Evolutionary conservation across 177 flowering plant species (phyloP), one percentile per base, ranked within the genome.

Genomic region (Vitis hybrid): DNA sequence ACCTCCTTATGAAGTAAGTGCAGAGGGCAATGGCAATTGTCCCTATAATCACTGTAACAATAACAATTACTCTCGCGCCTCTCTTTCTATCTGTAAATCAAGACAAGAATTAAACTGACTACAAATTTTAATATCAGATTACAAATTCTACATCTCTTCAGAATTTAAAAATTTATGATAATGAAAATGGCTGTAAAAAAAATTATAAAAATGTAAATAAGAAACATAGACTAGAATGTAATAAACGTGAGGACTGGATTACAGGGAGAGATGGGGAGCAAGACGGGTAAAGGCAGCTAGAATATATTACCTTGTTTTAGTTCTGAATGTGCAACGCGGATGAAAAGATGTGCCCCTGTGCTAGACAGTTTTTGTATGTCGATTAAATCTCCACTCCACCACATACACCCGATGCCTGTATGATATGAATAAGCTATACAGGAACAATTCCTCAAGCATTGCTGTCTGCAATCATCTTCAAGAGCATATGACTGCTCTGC

Each of bases 251-350:
- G 4, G 39, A 33, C 0, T 33, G 39, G 5, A 33, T 33, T 33
- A 33, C 39, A 33, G 39, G 39, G 39, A 33, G 39, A 33, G 39
- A 33, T 33, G 39, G 39, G 39, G 39, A 33, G 39, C 39, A 33
- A 33, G 39, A 33, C 5, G 39, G 39, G 39, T 33, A 2, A 33
- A 33, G 39, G 6, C 39, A 33, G 2, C 39, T 33, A 33, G 39
- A 21, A 33, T 33, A 33, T 33, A 33, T 33, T 33, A 33, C 39
- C 39, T 33, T 33, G 39, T 33, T 33, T 33, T 45, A 71, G 50
- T 33, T 72, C 75, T 14, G 75, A 66, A 72, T 72, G 26, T 3
- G 66, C 66, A 16, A 72, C 67, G 10, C 75, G 75, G 52, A 72
- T 52, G 62, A 52, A 72, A 2, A 72, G 75, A 61, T 66, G 66